Evolutionary conservation across 140 eudicot species (phyloP).

Genomic region (Flaveria floridana): DNA sequence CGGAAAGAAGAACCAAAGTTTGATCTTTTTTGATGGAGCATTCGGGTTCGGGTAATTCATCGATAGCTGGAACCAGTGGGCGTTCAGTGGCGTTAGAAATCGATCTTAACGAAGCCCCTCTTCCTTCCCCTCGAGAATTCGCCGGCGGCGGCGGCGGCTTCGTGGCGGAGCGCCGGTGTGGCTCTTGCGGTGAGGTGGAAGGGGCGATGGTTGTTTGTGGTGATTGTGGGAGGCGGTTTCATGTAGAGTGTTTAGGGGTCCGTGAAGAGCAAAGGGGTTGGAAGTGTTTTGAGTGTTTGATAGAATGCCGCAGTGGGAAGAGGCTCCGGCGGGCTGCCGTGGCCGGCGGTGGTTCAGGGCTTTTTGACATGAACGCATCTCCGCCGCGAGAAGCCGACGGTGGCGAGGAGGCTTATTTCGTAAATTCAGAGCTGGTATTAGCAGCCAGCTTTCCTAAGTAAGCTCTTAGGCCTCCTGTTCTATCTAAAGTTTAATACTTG

Average conservation of each 20-base stretch:
- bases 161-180: conserved; percentile 31
- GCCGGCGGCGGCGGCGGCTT: conserved; percentile 11
- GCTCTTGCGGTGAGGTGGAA: conserved; percentile 44
- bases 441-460: conserved; percentile 42
- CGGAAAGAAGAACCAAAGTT: conserved; percentile 13
- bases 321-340: conserved; percentile 23
- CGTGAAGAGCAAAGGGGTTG: conserved; percentile 39
- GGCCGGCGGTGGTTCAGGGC: conserved; percentile 44
- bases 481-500: neutral
- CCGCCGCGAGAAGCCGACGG: conserved; percentile 71
- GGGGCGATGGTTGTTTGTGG: conserved; percentile 48
- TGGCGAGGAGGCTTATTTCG: conserved; percentile 35
- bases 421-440: conserved; percentile 37
- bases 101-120: conserved; percentile 76
- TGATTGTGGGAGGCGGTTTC: conserved; percentile 52
- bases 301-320: conserved; percentile 33
- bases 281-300: conserved; percentile 63
- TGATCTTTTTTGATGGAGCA: conserved; percentile 26
- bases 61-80: conserved; percentile 40
- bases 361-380: conserved; percentile 68
- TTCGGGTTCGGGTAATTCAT: conserved; percentile 24
- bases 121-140: conserved; percentile 57
- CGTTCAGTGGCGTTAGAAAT: conserved; percentile 42
- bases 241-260: conserved; percentile 43
- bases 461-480: neutral